These are phyloP conservation scores for Keithomyces neogunnii DNA, from an alignment of 2,329 filamentous ascomycete species.

Conservation along the genomic window DNA sequence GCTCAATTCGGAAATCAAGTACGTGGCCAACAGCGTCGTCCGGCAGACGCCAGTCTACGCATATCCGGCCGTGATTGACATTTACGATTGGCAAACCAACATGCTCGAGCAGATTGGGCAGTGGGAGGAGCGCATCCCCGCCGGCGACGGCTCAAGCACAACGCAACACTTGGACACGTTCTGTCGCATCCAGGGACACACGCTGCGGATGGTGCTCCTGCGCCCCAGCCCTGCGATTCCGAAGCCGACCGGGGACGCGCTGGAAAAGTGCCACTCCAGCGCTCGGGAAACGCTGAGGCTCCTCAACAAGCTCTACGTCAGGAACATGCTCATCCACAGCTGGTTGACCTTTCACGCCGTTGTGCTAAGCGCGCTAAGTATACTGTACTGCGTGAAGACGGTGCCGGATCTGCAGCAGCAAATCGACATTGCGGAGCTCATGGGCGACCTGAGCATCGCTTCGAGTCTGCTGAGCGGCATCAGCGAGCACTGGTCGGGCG, in stretches of 20 bases:
- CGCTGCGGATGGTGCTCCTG: constrained; percentile 38
- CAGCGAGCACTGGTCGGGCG: constrained; percentile 43
- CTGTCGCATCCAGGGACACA: constrained; percentile 38
- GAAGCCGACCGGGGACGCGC: constrained; percentile 30
- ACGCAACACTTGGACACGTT: constrained; percentile 19
- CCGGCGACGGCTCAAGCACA: constrained; percentile 6
- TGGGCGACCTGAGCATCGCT: constrained; percentile 31
- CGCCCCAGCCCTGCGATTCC: constrained; percentile 44
- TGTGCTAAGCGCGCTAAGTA: constrained; percentile 38
- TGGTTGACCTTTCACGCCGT: constrained; percentile 41
- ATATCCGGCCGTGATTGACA: constrained; percentile 35
- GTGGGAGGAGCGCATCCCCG: constrained; percentile 31
- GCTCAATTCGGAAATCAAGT: constrained; percentile 50
- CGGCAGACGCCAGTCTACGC: constrained; percentile 37
- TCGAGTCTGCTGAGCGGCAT: constrained; percentile 40
- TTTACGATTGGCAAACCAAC: constrained; percentile 35
- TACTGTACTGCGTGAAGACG: constrained; percentile 42
- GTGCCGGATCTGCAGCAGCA: constrained; percentile 30
- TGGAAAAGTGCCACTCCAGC: constrained; percentile 34
- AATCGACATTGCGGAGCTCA: constrained; percentile 29
- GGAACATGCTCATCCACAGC: constrained; percentile 35
- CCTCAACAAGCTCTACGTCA: constrained; percentile 33
- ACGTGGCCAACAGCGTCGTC: constrained; percentile 44
- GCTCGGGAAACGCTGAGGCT: constrained; percentile 31
- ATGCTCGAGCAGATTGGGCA: constrained; percentile 30